Evolutionary conservation across 768 basidiomycete genomes (phyloP), one percentile per base, ranked within the genome.

Genomic region (Chlorophyllum brunneum): DNA sequence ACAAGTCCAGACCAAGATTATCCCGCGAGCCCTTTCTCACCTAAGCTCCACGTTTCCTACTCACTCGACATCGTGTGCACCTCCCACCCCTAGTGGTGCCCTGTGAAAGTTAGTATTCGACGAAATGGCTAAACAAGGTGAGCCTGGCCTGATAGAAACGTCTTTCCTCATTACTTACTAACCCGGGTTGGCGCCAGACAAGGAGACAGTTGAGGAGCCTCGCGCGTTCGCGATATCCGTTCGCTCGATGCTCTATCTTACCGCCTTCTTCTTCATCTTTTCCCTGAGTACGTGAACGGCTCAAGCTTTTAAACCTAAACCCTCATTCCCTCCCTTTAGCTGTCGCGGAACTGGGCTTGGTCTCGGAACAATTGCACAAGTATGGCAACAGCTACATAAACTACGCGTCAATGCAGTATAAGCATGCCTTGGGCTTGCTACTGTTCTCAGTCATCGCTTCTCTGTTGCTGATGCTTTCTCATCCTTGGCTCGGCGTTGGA

Each of bases 361-460:
- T 70, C 16, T 64, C 63, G 1, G 46, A 67, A 29, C 61, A 66
- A 31, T 57, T 70, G 42, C 68, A 70, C 54, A 62, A 59, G 38
- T 62, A 63, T 24, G 68, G 68, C 1, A 60, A 65, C 26, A 50
- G 31, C 15, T 54, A 60, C 36, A 48, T 51, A 13, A 56, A 65
- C 48, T 70, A 67, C 38, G 63, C 65, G 0, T 63, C 63, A 4
- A 59, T 56, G 26, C 56, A 65, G 41, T 68, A 63, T 55, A 65
- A 66, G 53, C 63, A 70, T 54, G 53, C 51, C 34, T 51, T 70
- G 33, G 68, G 67, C 24, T 54, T 70, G 33, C 50, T 65, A 20
- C 61, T 70, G 29, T 64, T 61, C 50, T 54, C 60, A 6, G 58
- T 57, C 22, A 54, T 70, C 44, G 45, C 61, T 10, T 62, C 63